phyloP scores from a whole-genome alignment of 805 yeast species.

The Wickerhamiella kurtzmanii region DNA sequence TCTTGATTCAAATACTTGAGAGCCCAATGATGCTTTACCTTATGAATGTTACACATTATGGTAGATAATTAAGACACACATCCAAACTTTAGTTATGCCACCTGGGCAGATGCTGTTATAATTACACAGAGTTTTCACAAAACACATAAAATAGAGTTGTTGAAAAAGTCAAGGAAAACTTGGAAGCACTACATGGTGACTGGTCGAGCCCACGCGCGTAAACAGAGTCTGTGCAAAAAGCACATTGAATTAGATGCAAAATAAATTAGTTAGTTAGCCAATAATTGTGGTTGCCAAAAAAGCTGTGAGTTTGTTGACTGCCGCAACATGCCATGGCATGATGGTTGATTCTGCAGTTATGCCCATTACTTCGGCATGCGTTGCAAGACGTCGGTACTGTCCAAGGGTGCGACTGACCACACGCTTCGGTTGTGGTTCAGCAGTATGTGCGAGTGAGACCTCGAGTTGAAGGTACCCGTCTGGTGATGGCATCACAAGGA shows the following conservation, averaged over 20 bases:
- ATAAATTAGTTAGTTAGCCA: background rate
- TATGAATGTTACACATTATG: too few relatives aligned
- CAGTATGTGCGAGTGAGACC: slow-evolving; percentile 4
- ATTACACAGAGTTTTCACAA: too few relatives aligned
- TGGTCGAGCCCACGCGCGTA: too few relatives aligned
- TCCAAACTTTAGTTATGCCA: too few relatives aligned
- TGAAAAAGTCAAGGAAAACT: too few relatives aligned
- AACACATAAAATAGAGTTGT: too few relatives aligned
- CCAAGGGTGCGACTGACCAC: slow-evolving; percentile 24
- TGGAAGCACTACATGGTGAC: too few relatives aligned
- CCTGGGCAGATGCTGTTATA: too few relatives aligned
- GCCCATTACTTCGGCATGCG: slow-evolving; percentile 25
- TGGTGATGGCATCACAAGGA: slow-evolving; percentile 13
- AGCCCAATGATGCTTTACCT: too few relatives aligned
- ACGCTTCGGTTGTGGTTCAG: slow-evolving; percentile 11
- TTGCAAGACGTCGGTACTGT: slow-evolving; percentile 28
- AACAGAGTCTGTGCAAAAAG: background rate
- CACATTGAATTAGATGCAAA: background rate
- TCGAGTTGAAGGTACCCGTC: slow-evolving; percentile 6
- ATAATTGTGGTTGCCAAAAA: background rate
- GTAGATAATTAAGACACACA: too few relatives aligned
- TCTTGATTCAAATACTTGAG: too few relatives aligned
- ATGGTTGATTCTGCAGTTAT: slow-evolving; percentile 22
- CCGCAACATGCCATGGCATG: slow-evolving; percentile 30
- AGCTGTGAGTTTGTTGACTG: slow-evolving; percentile 22